Base-by-base conservation (phyloP, 2,329 filamentous ascomycete genomes). In the Chrysoporthe deuterocubensis region DNA sequence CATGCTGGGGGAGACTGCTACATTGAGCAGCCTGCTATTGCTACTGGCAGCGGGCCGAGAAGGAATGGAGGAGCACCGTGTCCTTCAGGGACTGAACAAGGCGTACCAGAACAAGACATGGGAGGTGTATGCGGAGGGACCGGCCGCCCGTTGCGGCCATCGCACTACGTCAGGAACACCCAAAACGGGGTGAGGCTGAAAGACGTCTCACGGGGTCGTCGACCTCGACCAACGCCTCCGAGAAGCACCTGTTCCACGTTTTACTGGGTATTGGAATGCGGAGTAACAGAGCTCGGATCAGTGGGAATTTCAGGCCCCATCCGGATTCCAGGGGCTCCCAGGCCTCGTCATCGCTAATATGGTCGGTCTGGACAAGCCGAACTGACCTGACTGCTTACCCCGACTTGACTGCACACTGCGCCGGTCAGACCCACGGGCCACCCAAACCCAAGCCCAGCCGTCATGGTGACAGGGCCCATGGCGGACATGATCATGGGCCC, bases 131-230 rank as follows among this genome's bases (percentile, higher is more conserved):
- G 14, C 9, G n/a, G 48, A 21, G n/a, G n/a, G n/a, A 4, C 48
- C 2, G n/a, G 7, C 26, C 14, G 18, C 7, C 60, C 60, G 13
- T 16, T 32, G 21, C 52, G 61, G 61, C 54, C 58, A 50, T 52
- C 37, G 40, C 34, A n/a, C 50, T 48, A 60, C 48, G 54, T 67
- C 56, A 56, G 54, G 61, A 32, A 32, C 18, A 54, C 21, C 44
- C 42, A 61, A 54, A 64, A 44, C 57, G 32, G 46, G 34, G 40
- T 34, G 57, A 65, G 26, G 66, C 66, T 44, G 56, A 56, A 62
- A 14, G 54, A 18, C 37, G n/a, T 52, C 26, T 56, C 52, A 43
- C 21, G 58, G 58, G 44, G 50, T 50, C 62, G n/a, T 59, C 34
- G 57, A 50, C n/a, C 43, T 46, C 58, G 42, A 13, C 50, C 54